Conservation (phyloP, 208 protist genomes). For the Naegleria lovaniensis region DNA sequence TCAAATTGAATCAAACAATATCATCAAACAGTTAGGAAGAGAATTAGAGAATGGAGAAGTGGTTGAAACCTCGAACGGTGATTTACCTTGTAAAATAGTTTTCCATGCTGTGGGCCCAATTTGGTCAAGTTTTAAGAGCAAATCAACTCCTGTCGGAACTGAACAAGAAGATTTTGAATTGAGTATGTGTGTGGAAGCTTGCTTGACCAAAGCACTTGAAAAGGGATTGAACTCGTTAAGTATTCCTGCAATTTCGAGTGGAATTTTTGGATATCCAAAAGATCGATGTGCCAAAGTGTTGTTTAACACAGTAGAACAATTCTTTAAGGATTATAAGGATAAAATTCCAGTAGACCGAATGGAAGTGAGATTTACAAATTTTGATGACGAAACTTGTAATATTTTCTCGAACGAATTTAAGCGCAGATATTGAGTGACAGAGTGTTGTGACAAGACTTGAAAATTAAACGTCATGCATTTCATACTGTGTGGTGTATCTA, state of each 20-base stretch:
- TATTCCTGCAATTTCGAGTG: background rate
- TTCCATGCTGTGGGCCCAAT: background rate
- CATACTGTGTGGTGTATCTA: no score
- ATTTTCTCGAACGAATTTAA: background rate
- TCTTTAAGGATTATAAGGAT: background rate
- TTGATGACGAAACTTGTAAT: background rate
- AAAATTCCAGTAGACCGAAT: background rate
- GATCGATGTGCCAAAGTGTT: background rate
- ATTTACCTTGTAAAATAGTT: background rate
- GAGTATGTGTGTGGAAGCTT: background rate
- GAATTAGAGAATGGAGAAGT: background rate
- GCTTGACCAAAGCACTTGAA: background rate
- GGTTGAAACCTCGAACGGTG: background rate
- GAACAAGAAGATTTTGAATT: slow-evolving; percentile 10
- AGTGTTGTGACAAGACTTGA: no score
- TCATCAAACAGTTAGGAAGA: background rate
- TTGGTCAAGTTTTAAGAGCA: background rate
- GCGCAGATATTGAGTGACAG: background rate
- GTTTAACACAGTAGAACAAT: background rate
- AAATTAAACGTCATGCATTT: no score
- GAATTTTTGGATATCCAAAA: background rate
- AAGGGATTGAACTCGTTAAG: background rate
- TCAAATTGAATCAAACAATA: background rate
- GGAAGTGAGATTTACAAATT: background rate
- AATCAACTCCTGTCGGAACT: background rate